phyloP scores from a whole-genome alignment of 768 basidiomycete genomes.

The Amanita subjunquillea region DNA sequence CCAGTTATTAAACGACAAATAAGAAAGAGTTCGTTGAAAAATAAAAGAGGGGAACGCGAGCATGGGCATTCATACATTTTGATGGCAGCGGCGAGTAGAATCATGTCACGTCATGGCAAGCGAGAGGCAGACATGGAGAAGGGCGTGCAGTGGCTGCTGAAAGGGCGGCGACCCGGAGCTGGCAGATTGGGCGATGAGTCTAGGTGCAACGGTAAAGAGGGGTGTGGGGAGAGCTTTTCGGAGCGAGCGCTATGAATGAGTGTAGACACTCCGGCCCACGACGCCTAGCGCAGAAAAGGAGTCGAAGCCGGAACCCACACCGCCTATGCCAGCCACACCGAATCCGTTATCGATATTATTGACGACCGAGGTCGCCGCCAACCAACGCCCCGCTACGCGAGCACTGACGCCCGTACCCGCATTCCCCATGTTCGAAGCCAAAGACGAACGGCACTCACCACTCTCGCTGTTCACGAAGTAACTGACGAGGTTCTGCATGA shows the following conservation, averaged over 20 bases:
- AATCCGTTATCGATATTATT: neutral
- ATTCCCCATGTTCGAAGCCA: constrained; percentile 1
- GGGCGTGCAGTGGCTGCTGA: neutral
- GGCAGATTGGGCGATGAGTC: neutral
- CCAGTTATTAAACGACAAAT: neutral
- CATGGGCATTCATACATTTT: neutral
- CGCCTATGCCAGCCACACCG: neutral
- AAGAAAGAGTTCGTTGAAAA: constrained; percentile 2
- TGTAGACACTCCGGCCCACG: constrained; percentile 1
- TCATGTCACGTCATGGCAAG: neutral
- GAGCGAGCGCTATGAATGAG: neutral
- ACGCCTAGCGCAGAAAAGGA: constrained; percentile 2
- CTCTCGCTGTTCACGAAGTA: constrained; percentile 69
- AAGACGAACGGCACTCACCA: constrained; percentile 19
- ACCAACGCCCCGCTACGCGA: constrained; percentile 2
- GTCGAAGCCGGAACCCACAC: neutral
- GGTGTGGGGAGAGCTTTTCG: neutral
- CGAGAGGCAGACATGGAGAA: neutral
- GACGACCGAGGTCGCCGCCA: neutral
- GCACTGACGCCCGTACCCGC: neutral
- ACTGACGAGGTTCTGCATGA: constrained; percentile 74
- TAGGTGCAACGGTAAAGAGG: neutral
- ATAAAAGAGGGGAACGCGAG: neutral
- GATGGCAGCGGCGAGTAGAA: neutral
- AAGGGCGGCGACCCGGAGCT: neutral